Conservation (phyloP, 768 basidiomycete genomes). For the Mycena epipterygia region DNA sequence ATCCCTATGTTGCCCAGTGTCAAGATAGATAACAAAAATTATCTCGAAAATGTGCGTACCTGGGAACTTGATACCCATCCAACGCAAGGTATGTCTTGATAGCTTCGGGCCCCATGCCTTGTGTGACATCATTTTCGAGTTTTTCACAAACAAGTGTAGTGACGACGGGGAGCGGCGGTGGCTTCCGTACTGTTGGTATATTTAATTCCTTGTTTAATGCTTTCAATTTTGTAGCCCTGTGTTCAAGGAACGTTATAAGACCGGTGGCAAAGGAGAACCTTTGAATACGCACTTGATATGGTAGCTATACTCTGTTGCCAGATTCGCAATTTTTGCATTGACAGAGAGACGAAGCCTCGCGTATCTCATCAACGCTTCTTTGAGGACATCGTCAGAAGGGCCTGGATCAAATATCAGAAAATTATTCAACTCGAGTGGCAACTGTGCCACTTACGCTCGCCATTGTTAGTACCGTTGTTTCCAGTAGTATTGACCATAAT, state of each 20-base stretch:
- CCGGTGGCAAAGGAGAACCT: not conserved
- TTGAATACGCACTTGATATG: not conserved
- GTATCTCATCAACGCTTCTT: not conserved
- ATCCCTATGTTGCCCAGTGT: not conserved
- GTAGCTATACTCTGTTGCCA: not conserved
- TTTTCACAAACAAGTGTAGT: not conserved
- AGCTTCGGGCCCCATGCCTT: not conserved
- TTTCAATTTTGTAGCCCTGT: not conserved
- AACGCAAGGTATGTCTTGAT: not conserved
- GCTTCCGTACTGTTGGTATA: not conserved
- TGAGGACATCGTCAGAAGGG: slow-evolving; percentile 3
- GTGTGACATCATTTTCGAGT: not conserved
- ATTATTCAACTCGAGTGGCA: not conserved
- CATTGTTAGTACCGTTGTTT: slow-evolving; percentile 1
- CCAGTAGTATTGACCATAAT: slow-evolving; percentile 14
- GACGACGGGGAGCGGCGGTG: not conserved
- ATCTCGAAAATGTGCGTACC: not conserved
- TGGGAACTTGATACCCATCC: slow-evolving; percentile 7
- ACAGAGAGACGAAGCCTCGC: not conserved
- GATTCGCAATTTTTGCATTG: not conserved
- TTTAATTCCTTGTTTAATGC: slow-evolving; percentile 6
- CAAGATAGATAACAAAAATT: not conserved
- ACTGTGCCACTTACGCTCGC: slow-evolving; percentile 10
- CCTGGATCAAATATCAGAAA: not conserved
- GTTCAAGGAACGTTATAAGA: not conserved